Conservation (phyloP, 1,139 yeast species). For the Hyphopichia fennica region DNA sequence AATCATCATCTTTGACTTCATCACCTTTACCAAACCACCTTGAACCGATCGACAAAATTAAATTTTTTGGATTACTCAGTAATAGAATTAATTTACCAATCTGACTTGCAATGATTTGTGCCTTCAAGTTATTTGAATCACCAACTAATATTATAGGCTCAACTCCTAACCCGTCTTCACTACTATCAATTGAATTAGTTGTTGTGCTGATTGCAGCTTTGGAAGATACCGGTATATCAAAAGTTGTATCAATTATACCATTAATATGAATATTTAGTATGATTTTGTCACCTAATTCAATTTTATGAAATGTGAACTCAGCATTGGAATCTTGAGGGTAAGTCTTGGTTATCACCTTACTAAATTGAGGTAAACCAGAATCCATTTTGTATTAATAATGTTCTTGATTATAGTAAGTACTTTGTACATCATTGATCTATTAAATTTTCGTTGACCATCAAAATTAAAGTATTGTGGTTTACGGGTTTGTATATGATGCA, state of each 20-base stretch:
- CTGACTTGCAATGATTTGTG: conserved; percentile 44
- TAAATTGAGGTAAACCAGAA: not conserved
- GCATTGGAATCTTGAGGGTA: not conserved
- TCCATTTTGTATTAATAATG: conserved; percentile 1
- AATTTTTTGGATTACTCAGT: conserved; percentile 28
- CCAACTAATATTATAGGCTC: conserved; percentile 45
- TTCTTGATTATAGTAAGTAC: too few species aligned
- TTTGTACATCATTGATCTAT: too few species aligned
- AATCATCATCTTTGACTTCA: conserved; percentile 32
- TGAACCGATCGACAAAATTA: conserved; percentile 40
- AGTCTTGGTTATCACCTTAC: not conserved
- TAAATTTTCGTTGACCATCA: too few species aligned
- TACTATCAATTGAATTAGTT: conserved; percentile 14
- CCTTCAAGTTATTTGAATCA: conserved; percentile 38
- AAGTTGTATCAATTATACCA: conserved; percentile 44
- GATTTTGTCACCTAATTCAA: conserved; percentile 35
- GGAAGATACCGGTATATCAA: conserved; percentile 41
- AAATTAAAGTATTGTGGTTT: too few species aligned
- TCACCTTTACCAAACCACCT: conserved; percentile 46
- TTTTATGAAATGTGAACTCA: conserved; percentile 31
- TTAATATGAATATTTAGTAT: conserved; percentile 37
- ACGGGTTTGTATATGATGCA: too few species aligned
- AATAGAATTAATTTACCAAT: conserved; percentile 37
- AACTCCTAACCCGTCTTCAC: conserved; percentile 24
- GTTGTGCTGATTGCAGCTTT: conserved; percentile 26